Evolutionary conservation across 1,284 basidiomycete species (phyloP).

Genomic region (Boletus putidus): DNA sequence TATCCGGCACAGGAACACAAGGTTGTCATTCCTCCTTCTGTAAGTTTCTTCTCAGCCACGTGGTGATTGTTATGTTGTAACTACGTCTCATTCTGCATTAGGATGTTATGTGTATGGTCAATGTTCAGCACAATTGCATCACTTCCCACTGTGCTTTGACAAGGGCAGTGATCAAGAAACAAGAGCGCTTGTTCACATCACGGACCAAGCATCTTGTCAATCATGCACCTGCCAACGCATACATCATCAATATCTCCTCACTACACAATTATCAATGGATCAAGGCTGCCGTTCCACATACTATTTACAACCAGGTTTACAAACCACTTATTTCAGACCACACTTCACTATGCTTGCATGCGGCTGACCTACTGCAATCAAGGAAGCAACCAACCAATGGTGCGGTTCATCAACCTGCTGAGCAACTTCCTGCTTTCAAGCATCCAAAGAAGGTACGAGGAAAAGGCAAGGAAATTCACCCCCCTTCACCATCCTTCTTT

Average conservation of each 20-base stretch:
- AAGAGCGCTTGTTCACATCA: not conserved
- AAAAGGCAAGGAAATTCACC: no score
- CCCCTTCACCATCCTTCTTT: no score
- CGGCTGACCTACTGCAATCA: not conserved
- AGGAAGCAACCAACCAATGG: not conserved
- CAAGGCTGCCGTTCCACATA: not conserved
- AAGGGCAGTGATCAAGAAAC: not conserved
- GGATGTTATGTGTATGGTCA: not conserved
- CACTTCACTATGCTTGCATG: not conserved
- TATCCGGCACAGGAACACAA: not conserved
- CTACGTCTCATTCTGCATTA: not conserved
- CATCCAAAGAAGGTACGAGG: not conserved
- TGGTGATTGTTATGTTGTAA: no score
- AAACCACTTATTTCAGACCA: not conserved
- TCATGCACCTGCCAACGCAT: not conserved
- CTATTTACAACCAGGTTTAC: not conserved
- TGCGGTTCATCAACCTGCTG: not conserved
- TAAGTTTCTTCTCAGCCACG: not conserved
- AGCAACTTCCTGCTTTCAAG: not conserved
- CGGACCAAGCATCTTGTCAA: not conserved
- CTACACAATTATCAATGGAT: constrained; percentile 1
- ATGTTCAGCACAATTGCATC: not conserved
- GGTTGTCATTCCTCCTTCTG: not conserved
- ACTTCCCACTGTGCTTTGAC: not conserved
- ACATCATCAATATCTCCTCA: not conserved